Evolutionary conservation across 441 rosid genomes (phyloP), one percentile per base, ranked within the genome.

Genomic region (Melianthus villosus): DNA sequence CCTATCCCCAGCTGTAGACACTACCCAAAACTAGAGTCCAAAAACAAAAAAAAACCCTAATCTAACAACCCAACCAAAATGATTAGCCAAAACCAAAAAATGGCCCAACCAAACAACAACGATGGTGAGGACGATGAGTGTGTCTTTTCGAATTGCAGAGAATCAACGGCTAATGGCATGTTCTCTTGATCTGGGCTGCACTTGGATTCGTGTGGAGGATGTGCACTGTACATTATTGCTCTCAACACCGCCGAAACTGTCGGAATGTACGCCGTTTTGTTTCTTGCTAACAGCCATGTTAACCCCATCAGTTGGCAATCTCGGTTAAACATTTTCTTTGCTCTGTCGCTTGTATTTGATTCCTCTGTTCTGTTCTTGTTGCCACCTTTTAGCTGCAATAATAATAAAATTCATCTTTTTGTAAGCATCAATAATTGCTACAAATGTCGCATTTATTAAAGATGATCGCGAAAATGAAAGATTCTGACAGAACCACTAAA

Each of bases 291-390:
- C 10, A 89, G 72, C 98, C 98, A 89, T 40, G 94, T 89, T 44
- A 89, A 82, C 56, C 98, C 98, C 98, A 89, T 89, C 14, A 89
- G 73, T 57, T 84, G 86, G 65, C 98, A 89, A 46, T 89, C 98
- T 52, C 71, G 64, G 60, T 67, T 63, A 73, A 84, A 71, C 98
- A 89, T 89, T 64, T 72, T 79, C 63, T 53, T 75, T 1, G 77
- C 89, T 51, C 98, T 70, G 7, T 77, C 87, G 19, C 60, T 50
- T 53, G 3, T n/a, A n/a, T n/a, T n/a, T n/a, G n/a, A n/a, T n/a
- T n/a, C n/a, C n/a, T n/a, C n/a, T n/a, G 53, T 63, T 11, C 46
- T 50, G 44, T 49, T 75, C 59, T 64, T 75, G 67, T 54, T 48
- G 43, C 74, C 74, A 14, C 81, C 80, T 56, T 67, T 81, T 1